Percentiles rank a stretch among this genome's conserved stretches.
phyloP scores from a whole-genome alignment of 2,329 filamentous ascomycete species.

The Purpureocillium lavendulum region DNA sequence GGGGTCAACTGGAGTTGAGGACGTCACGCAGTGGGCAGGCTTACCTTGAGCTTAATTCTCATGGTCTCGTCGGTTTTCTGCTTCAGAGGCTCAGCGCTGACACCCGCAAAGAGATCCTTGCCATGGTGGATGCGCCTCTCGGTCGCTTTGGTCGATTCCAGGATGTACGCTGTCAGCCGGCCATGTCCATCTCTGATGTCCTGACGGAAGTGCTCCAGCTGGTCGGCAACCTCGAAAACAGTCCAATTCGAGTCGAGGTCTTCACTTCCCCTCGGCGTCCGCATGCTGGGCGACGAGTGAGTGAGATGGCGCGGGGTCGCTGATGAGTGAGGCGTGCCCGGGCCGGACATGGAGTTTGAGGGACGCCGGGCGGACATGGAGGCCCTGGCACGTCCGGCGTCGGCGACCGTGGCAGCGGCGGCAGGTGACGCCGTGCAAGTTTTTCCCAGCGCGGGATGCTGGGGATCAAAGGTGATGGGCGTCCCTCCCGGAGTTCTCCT shows the following conservation, averaged over 20 bases:
- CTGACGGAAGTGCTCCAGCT: slow-evolving; percentile 29
- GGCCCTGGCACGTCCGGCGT: too few relatives aligned
- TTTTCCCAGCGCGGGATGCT: too few relatives aligned
- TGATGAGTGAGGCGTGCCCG: slow-evolving; percentile 13
- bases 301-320: slow-evolving; percentile 5
- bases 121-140: slow-evolving; percentile 31
- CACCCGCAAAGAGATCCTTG: slow-evolving; percentile 37
- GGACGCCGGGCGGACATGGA: too few relatives aligned
- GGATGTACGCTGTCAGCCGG: slow-evolving; percentile 33
- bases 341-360: slow-evolving; percentile 1
- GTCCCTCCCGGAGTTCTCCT: slow-evolving; percentile 11
- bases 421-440: too few relatives aligned
- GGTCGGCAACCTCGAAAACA: slow-evolving; percentile 30
- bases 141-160: slow-evolving; percentile 34
- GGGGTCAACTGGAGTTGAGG: slow-evolving; percentile 9
- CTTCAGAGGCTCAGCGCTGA: slow-evolving; percentile 27
- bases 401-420: too few relatives aligned
- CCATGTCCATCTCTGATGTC: slow-evolving; percentile 38
- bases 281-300: slow-evolving; percentile 5
- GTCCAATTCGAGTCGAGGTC: slow-evolving; percentile 28
- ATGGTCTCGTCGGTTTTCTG: slow-evolving; percentile 31
- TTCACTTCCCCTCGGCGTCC: slow-evolving; percentile 13
- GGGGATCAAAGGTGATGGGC: too few relatives aligned
- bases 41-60: slow-evolving; percentile 43
- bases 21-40: background rate